phyloP scores from a whole-genome alignment of 75 land plant species.

The Picea glauca region DNA sequence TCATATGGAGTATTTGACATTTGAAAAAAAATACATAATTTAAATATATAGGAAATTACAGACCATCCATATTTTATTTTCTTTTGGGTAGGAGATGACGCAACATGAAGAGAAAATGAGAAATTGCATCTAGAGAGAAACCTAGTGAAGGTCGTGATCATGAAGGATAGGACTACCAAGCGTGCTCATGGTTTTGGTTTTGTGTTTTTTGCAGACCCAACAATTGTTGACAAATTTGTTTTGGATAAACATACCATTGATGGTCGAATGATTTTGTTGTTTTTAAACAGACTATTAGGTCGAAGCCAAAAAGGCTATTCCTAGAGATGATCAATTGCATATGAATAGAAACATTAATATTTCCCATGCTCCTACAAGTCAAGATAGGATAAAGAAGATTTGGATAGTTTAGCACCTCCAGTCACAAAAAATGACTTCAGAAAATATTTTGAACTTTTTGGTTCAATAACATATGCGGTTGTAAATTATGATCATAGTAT shows the following conservation, averaged over 20 bases:
- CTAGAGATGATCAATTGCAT: conserved; percentile 85
- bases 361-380: conserved; percentile 60
- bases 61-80: no score
- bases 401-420: conserved; percentile 91
- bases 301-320: conserved; percentile 99
- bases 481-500: conserved; percentile 99
- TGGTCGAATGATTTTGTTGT: conserved; percentile 46
- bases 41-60: no score
- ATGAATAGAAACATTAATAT: conserved; percentile 46
- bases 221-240: conserved; percentile 80
- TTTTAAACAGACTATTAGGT: conserved; percentile 46
- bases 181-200: conserved; percentile 97
- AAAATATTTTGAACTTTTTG: conserved; percentile 96
- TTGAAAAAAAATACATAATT: no score
- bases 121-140: no score
- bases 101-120: no score
- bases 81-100: no score
- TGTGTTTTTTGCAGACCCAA: conserved; percentile 82
- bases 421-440: conserved; percentile 93
- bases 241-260: conserved; percentile 83
- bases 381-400: conserved; percentile 89
- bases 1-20: no score
- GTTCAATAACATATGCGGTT: conserved; percentile 91
- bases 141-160: conserved; percentile 84
- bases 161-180: no score